Base-by-base conservation (phyloP, 768 basidiomycete genomes). In the Tulasnella sp. region DNA sequence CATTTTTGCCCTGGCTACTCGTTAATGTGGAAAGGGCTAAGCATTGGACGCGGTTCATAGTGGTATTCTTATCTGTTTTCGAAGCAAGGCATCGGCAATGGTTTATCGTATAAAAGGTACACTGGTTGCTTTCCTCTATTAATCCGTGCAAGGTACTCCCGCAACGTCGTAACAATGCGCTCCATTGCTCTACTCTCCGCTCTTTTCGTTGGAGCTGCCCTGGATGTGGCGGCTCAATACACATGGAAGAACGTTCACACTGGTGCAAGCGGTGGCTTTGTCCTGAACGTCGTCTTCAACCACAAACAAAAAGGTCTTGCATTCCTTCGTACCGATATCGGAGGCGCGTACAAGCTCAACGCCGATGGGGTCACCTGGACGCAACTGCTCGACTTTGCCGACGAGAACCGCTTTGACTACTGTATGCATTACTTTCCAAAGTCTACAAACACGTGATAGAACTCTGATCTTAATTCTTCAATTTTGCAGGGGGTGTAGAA, bases 401-500 rank as follows among this genome's bases (percentile, higher is more conserved):
- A 26, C 30, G 19, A 34, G 24, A 26, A 26, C 5, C 24, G 27
- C 34, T 55, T 55, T 62, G 48, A 64, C 52, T 78, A 80, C 62
- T 81, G 34, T 38, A 38, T 38, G 34, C 7, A 38, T 38, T 38
- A 7, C 34, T 38, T 7, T 7, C 15, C 34, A 38, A 38, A 15
- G 5, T 15, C 34, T 15, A 38, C 15, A 38, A 38, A 38, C 15
- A 7, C 15, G 7, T 15, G 5, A 5, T 38, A 5, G 15, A 38
- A 38, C 5, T 38, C 34, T 38, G 34, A 38, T 38, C 34, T 7
- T 38, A 38, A 7, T 38, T 5, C 34, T 38, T 38, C 15, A 15
- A 38, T 38, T 7, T 38, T 15, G 34, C 34, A 38, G 34, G 78
- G 79, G 80, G 80, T 19, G 73, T 78, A n/a, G 80, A 81, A 64